These are phyloP conservation scores for Pestalotiopsis sp. DNA, from an alignment of 2,329 filamentous ascomycete species.

Conservation along the genomic window DNA sequence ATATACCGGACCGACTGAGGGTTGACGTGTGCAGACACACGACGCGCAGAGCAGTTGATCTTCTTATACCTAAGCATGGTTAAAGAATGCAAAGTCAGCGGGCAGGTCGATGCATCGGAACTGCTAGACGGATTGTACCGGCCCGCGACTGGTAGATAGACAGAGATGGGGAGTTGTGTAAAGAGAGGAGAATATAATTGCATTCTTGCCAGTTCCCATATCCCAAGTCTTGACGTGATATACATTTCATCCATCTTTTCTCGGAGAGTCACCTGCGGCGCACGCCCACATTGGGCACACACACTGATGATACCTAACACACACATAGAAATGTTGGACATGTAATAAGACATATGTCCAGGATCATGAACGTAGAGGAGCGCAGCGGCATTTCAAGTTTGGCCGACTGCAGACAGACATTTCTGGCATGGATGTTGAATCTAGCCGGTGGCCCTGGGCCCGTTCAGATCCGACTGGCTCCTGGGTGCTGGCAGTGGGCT, in stretches of 20 bases:
- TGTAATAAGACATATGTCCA: not conserved
- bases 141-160: not conserved
- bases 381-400: slow-evolving; percentile 4
- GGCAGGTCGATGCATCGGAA: not conserved
- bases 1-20: not conserved
- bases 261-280: not conserved
- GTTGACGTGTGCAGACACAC: not conserved
- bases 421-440: slow-evolving; percentile 3
- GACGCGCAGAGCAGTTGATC: not conserved
- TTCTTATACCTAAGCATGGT: not conserved
- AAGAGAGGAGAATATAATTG: not conserved
- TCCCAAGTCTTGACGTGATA: not conserved
- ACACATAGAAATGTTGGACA: not conserved
- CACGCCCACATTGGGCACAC: not conserved
- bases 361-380: not conserved
- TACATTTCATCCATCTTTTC: not conserved
- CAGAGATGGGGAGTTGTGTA: not conserved
- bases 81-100: not conserved
- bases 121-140: not conserved
- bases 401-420: not conserved
- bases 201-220: not conserved
- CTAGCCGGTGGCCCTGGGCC: not conserved
- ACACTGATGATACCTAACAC: not conserved
- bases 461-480: not conserved
- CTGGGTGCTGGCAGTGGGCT: not conserved